A percentile compares a stretch with the other conserved stretches of the same genome.
phyloP scores from a whole-genome alignment of 352 stramenopile species.

The Peronospora belbahrii region DNA sequence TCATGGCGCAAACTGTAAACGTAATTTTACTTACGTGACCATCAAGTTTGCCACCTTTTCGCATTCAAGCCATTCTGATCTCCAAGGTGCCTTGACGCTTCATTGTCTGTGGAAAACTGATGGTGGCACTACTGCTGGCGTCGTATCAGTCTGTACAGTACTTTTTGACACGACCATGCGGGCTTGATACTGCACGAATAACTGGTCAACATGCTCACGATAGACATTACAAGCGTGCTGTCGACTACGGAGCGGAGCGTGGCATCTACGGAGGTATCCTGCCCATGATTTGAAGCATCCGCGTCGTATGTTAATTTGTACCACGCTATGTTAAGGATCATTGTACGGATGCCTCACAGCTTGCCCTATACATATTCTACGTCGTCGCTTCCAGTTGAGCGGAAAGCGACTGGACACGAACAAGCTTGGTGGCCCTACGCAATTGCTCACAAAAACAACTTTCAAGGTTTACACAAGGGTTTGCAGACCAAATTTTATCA shows the following conservation, averaged over 20 bases:
- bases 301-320: conserved; percentile 71
- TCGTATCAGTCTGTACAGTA: conserved; percentile 58
- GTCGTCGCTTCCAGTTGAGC: conserved; percentile 64
- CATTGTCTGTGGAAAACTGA: conserved; percentile 45
- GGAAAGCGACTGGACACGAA: conserved; percentile 29
- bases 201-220: conserved; percentile 52
- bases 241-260: conserved; percentile 30
- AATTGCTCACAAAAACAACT: conserved; percentile 47
- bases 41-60: conserved; percentile 74
- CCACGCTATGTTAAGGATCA: conserved; percentile 70
- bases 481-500: conserved; percentile 64
- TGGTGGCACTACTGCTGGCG: conserved; percentile 47
- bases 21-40: conserved; percentile 70
- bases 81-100: conserved; percentile 31
- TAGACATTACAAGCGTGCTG: conserved; percentile 53
- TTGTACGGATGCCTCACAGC: conserved; percentile 63
- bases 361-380: conserved; percentile 74
- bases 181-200: conserved; percentile 61
- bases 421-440: conserved; percentile 38
- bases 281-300: conserved; percentile 59
- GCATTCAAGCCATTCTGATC: conserved; percentile 47
- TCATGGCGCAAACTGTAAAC: conserved; percentile 75
- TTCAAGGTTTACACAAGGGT: conserved; percentile 60
- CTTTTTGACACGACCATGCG: conserved; percentile 69
- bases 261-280: conserved; percentile 56